Conservation (phyloP, 768 basidiomycete species). For the Auricularia sp. region DNA sequence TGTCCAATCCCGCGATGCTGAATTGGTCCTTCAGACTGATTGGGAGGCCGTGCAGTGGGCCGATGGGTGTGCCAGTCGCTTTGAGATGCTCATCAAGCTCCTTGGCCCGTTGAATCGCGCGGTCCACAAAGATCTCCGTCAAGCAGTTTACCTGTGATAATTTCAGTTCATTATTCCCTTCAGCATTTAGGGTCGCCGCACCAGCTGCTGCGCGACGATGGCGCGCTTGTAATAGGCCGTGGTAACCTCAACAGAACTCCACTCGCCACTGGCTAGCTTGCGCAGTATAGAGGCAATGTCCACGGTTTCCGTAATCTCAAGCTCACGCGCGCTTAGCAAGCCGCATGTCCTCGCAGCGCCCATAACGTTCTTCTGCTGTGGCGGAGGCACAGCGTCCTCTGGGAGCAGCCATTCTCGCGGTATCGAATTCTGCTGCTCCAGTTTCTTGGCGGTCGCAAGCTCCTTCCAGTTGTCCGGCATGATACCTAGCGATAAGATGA, state of each 20-base stretch:
- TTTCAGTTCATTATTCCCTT: neutral
- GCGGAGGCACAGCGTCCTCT: constrained; percentile 26
- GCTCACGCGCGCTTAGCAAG: constrained; percentile 42
- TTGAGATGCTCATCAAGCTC: constrained; percentile 55
- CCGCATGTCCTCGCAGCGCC: constrained; percentile 46
- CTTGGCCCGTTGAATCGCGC: constrained; percentile 51
- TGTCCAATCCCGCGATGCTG: constrained; percentile 55
- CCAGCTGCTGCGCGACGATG: constrained; percentile 68
- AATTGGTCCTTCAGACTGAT: constrained; percentile 70
- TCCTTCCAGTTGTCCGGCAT: constrained; percentile 33
- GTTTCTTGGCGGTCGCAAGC: constrained; percentile 44
- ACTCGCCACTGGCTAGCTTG: constrained; percentile 42
- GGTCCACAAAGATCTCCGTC: constrained; percentile 74
- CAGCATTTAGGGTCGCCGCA: constrained; percentile 19
- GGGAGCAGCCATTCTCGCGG: constrained; percentile 55
- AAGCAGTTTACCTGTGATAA: constrained; percentile 57
- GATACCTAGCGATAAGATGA: neutral
- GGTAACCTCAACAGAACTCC: constrained; percentile 59
- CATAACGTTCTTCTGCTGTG: constrained; percentile 39
- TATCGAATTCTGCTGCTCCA: constrained; percentile 41
- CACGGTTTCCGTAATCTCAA: constrained; percentile 48
- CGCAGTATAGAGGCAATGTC: constrained; percentile 43
- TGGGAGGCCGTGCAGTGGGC: constrained; percentile 67
- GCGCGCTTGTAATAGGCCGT: constrained; percentile 71
- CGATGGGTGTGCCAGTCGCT: constrained; percentile 52